These are phyloP conservation scores for Pseudofabraea citricarpa DNA, from an alignment of 2,329 filamentous ascomycete genomes.

Conservation along the genomic window DNA sequence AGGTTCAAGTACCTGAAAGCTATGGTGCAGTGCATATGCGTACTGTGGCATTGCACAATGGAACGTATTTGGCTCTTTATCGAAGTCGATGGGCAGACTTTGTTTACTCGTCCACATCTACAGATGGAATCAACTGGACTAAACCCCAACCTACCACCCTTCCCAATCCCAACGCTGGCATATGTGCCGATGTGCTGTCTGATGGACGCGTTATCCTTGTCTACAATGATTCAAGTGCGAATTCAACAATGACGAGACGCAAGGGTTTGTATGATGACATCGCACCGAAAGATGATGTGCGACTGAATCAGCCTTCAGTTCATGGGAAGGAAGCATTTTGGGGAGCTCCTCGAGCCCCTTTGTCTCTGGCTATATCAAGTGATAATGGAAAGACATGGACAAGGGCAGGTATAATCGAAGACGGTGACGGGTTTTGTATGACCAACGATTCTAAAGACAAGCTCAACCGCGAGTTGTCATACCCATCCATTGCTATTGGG, in stretches of 20 bases:
- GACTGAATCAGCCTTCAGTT: not conserved
- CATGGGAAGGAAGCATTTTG: slow-evolving; percentile 4
- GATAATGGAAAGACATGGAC: not conserved
- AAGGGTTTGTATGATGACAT: slow-evolving; percentile 6
- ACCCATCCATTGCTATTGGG: slow-evolving; percentile 35
- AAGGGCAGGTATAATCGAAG: slow-evolving; percentile 25
- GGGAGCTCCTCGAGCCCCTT: slow-evolving; percentile 8
- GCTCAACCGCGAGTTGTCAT: slow-evolving; percentile 38
- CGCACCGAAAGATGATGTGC: not conserved
- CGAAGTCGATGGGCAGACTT: slow-evolving; percentile 41
- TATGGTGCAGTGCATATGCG: slow-evolving; percentile 40
- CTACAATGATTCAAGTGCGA: slow-evolving; percentile 27
- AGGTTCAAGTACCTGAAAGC: slow-evolving; percentile 32
- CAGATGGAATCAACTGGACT: slow-evolving; percentile 34
- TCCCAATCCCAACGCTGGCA: slow-evolving; percentile 40
- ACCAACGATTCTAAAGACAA: slow-evolving; percentile 38
- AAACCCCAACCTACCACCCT: slow-evolving; percentile 29
- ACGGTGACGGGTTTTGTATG: slow-evolving; percentile 40
- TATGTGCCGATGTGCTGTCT: slow-evolving; percentile 32
- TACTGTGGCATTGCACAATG: slow-evolving; percentile 26
- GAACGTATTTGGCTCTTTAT: slow-evolving; percentile 33
- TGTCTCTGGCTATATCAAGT: not conserved
- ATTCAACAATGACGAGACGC: not conserved
- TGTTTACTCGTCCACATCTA: slow-evolving; percentile 36
- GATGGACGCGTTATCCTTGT: slow-evolving; percentile 33